Conservation (phyloP, 1,284 basidiomycete species). For the Leccinum ponderosum region DNA sequence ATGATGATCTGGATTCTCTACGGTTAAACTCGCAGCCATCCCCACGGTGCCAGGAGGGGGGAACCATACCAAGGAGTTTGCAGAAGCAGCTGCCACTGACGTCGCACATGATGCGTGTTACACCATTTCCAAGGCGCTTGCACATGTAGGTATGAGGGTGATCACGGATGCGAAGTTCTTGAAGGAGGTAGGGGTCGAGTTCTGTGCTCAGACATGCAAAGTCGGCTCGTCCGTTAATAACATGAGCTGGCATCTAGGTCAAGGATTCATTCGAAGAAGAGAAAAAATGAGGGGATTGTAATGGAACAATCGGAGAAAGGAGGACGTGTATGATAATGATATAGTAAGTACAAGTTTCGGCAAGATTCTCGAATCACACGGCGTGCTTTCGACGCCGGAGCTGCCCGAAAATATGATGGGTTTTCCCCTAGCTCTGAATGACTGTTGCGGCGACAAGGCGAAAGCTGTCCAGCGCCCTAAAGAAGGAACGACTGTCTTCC, state of each 20-base stretch:
- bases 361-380: not conserved
- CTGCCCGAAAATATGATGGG: not conserved
- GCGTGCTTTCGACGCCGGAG: not conserved
- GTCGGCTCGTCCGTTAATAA: not conserved
- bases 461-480: not conserved
- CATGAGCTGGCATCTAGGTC: not conserved
- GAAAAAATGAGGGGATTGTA: not conserved
- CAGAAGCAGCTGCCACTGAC: constrained; percentile 49
- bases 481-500: too few species aligned
- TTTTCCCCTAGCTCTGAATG: not conserved
- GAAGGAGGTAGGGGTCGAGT: not conserved
- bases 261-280: not conserved
- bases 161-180: constrained; percentile 49
- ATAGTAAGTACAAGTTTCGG: not conserved
- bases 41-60: constrained; percentile 57
- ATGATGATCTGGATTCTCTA: not conserved
- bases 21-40: constrained; percentile 36
- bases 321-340: not conserved
- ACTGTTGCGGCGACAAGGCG: not conserved
- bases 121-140: constrained; percentile 57
- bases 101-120: constrained; percentile 59
- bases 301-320: not conserved
- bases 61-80: constrained; percentile 64
- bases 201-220: not conserved
- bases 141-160: constrained; percentile 55